These are phyloP conservation scores for Dioscorea zingiberensis DNA, from an alignment of 106 monocot genomes.

Conservation along the genomic window DNA sequence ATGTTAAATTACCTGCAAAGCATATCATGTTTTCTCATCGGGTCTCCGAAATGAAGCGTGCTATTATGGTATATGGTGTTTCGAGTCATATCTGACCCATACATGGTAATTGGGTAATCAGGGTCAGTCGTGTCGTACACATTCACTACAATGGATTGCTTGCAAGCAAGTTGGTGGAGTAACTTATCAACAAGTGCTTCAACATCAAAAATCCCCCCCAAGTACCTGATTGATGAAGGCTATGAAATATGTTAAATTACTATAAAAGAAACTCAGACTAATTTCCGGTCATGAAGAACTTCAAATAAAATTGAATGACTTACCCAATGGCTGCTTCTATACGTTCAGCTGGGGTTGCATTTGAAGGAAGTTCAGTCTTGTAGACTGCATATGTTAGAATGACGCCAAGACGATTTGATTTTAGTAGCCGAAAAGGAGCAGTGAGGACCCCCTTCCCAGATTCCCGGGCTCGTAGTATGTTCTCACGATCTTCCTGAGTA, in stretches of 20 bases:
- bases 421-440: constrained; percentile 73
- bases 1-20: constrained; percentile 80
- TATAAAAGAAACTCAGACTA: neutral
- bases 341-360: constrained; percentile 60
- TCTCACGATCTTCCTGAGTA: constrained; percentile 88
- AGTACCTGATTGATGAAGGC: constrained; percentile 41
- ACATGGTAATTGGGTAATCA: constrained; percentile 74
- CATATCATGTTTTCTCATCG: constrained; percentile 94
- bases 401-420: constrained; percentile 88
- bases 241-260: neutral
- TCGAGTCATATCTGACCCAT: constrained; percentile 54
- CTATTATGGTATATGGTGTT: constrained; percentile 66
- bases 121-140: constrained; percentile 86
- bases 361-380: constrained; percentile 67
- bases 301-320: neutral
- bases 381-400: constrained; percentile 93
- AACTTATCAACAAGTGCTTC: constrained; percentile 94
- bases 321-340: constrained; percentile 85
- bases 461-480: constrained; percentile 77
- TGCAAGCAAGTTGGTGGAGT: constrained; percentile 90
- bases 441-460: constrained; percentile 93
- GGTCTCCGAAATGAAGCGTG: constrained; percentile 91
- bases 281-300: constrained; percentile 2
- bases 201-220: constrained; percentile 97
- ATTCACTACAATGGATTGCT: constrained; percentile 89